phyloP scores from a whole-genome alignment of 2,329 filamentous ascomycete species.

The Claviceps monticola region DNA sequence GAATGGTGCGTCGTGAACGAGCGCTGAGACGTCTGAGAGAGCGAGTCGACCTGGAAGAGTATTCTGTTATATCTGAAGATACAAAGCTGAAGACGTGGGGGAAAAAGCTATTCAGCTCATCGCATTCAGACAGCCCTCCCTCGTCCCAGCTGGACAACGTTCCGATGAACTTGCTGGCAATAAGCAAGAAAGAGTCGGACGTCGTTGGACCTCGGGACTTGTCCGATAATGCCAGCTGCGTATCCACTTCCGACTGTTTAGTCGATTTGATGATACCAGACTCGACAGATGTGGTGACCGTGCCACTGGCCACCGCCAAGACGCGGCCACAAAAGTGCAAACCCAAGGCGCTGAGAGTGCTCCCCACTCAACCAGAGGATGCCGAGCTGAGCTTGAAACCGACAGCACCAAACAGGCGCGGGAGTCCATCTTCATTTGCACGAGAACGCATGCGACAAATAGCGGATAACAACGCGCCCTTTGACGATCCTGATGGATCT shows the following conservation, averaged over 20 bases:
- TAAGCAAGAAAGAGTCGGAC: slow-evolving; percentile 1
- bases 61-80: slow-evolving; percentile 18
- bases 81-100: slow-evolving; percentile 23
- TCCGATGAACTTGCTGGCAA: slow-evolving; percentile 14
- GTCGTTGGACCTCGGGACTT: slow-evolving; percentile 1
- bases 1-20: slow-evolving; percentile 73
- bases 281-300: slow-evolving; percentile 5
- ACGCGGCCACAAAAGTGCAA: slow-evolving; percentile 14
- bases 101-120: slow-evolving; percentile 20
- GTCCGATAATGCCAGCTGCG: background rate
- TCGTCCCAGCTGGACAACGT: slow-evolving; percentile 10
- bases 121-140: slow-evolving; percentile 9
- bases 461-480: slow-evolving; percentile 27
- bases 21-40: slow-evolving; percentile 48
- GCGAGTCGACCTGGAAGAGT: slow-evolving; percentile 30
- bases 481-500: slow-evolving; percentile 27
- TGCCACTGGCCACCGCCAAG: slow-evolving; percentile 9
- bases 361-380: slow-evolving; percentile 25
- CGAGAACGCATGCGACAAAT: slow-evolving; percentile 30
- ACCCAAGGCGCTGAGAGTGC: slow-evolving; percentile 18
- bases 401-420: slow-evolving; percentile 17
- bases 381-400: slow-evolving; percentile 16
- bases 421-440: slow-evolving; percentile 30
- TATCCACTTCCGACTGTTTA: background rate
- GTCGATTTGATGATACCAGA: slow-evolving; percentile 7